Evolutionary conservation across 2,329 filamentous ascomycete genomes (phyloP).

Genomic region (Stemphylium beticola): DNA sequence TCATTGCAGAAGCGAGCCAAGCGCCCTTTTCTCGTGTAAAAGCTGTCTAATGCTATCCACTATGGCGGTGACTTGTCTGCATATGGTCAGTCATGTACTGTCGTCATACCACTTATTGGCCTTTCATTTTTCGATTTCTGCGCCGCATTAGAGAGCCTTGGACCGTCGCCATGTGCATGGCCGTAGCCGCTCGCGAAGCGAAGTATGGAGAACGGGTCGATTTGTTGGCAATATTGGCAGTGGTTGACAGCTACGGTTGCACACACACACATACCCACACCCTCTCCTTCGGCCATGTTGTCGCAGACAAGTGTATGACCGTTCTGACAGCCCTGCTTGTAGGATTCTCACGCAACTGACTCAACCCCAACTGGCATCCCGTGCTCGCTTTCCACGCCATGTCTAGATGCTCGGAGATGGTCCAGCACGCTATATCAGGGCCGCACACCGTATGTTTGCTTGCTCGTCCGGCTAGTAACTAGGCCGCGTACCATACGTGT

Average conservation of each 20-base stretch:
- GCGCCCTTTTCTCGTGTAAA: conserved; percentile 23
- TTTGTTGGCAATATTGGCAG: conserved; percentile 25
- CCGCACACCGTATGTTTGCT: conserved; percentile 33
- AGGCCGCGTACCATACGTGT: conserved; percentile 30
- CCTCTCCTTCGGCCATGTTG: background rate
- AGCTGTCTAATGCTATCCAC: conserved; percentile 31
- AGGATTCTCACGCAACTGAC: conserved; percentile 10
- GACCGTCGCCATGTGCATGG: conserved; percentile 21
- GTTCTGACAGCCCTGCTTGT: too few relatives aligned
- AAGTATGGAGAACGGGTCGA: conserved; percentile 19
- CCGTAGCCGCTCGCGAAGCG: conserved; percentile 32
- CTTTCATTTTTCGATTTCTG: conserved; percentile 18
- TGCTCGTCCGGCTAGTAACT: conserved; percentile 25
- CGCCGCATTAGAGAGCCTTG: conserved; percentile 23
- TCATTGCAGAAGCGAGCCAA: conserved; percentile 22
- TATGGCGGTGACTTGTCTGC: conserved; percentile 21
- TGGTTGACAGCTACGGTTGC: conserved; percentile 14
- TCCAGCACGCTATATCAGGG: conserved; percentile 1
- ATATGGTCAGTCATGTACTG: conserved; percentile 8
- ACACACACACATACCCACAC: background rate
- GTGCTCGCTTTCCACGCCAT: background rate
- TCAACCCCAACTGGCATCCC: conserved; percentile 7
- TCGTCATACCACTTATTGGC: conserved; percentile 16
- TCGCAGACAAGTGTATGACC: too few relatives aligned
- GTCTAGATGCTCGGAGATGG: background rate